phyloP scores from a whole-genome alignment of 176 grass and related monocot species.

The Poa pratensis region DNA sequence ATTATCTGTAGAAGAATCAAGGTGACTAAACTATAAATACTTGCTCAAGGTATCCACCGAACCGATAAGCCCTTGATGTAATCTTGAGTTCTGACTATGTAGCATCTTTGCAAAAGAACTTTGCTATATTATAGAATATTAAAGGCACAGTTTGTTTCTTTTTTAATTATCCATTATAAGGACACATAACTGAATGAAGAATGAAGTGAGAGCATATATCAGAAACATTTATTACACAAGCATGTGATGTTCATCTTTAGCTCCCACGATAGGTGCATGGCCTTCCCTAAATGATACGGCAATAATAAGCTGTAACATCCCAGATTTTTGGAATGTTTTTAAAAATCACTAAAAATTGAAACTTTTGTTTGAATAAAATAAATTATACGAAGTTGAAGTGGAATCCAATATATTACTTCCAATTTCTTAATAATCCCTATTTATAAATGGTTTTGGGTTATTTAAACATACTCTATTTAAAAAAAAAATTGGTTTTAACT shows the following conservation, averaged over 20 bases:
- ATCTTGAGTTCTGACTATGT: background rate
- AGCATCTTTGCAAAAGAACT: background rate
- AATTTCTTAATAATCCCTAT: too few species aligned
- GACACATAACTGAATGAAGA: slow-evolving; percentile 14
- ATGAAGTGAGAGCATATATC: background rate
- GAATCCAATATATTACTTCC: too few species aligned
- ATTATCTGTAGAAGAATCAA: background rate
- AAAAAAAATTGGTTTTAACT: too few species aligned
- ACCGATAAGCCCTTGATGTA: background rate
- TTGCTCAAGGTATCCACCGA: background rate
- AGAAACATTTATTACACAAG: slow-evolving; percentile 27
- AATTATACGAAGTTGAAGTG: too few species aligned
- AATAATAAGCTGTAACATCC: too few species aligned
- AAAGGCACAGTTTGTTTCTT: background rate
- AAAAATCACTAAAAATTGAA: too few species aligned
- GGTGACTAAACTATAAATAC: background rate
- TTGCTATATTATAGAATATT: background rate
- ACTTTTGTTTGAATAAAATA: too few species aligned
- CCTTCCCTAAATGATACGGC: slow-evolving; percentile 1
- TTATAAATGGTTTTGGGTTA: too few species aligned
- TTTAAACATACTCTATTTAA: too few species aligned
- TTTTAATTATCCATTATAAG: background rate
- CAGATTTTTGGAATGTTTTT: too few species aligned
- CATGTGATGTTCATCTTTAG: slow-evolving; percentile 27
- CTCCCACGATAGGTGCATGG: slow-evolving; percentile 8